Base-by-base conservation (phyloP, 495 filamentous ascomycete genomes). In the Talaromyces ruber region DNA sequence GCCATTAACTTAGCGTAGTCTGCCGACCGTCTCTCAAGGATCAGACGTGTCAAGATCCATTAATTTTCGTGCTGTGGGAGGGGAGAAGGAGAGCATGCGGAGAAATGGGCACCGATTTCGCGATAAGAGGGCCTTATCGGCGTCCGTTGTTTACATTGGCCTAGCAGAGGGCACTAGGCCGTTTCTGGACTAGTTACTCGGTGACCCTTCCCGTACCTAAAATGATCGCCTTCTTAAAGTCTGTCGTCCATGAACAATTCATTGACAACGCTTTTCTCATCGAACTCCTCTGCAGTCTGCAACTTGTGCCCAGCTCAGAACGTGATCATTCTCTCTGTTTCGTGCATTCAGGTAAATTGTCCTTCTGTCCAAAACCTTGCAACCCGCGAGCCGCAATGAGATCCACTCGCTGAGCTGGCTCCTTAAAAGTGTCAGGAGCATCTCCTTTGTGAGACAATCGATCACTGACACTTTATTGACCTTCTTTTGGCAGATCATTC, bases 1-100 rank as follows among this genome's bases (percentile, higher is more conserved):
- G 75, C 75, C 74, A 79, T 75, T 52, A 45, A 12, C 16, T 61
- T 6, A 16, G 21, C 12, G 22, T 22, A 16, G 51, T 25, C 22
- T 6, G 51, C 24, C 26, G 34, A 39, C 34, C 22, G n/a, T 47
- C 39, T 5, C 6, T 47, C 43, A 55, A 2, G 2, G 52, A 6
- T 26, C 14, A 39, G 21, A 14, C 55, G 55, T n/a, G 29, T 34
- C 16, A 24, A 28, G 30, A 57, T 28, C 54, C 21, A 11, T 22
- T 34, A 21, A 52, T 24, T 12, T 8, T 18, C 55, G 28, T 18
- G 54, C 54, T 32, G 25, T 52, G 4, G 24, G 37, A 18, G 39
- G 6, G 21, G 7, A 12, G 52, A 54, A 7, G 16, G 52, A 4
- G 1, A 54, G 22, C 16, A 54, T 54, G 52, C 52, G 52, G 52